Conservation (phyloP, 805 yeast genomes). For the Wickerhamiella hasegawae region DNA sequence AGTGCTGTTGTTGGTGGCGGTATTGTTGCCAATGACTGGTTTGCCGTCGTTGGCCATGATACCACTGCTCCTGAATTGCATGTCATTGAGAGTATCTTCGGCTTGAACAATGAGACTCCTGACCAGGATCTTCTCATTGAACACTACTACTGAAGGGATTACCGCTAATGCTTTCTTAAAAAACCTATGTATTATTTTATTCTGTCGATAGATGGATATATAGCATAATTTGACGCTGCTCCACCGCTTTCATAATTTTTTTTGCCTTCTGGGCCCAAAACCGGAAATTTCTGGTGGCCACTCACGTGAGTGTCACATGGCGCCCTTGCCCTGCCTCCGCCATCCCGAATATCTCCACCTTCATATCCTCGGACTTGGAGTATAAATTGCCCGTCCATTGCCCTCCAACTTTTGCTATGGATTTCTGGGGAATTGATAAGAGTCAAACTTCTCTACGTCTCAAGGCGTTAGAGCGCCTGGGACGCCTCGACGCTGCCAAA, state of each 20-base stretch:
- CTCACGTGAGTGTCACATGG: no score
- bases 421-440: conserved; percentile 12
- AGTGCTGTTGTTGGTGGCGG: conserved; percentile 97
- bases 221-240: no score
- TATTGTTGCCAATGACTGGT: conserved; percentile 96
- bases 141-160: conserved; percentile 20
- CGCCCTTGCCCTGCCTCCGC: neutral
- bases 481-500: conserved; percentile 8
- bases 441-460: conserved; percentile 9
- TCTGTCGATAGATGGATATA: no score
- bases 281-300: no score
- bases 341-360: no score
- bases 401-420: conserved; percentile 7
- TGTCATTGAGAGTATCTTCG: conserved; percentile 88
- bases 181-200: no score
- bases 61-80: conserved; percentile 98
- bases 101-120: conserved; percentile 24
- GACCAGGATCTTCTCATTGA: conserved; percentile 25
- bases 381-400: neutral
- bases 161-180: neutral
- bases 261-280: no score
- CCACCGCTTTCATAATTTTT: no score
- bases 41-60: conserved; percentile 91
- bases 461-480: conserved; percentile 12
- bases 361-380: neutral